Evolutionary conservation across 1,284 basidiomycete species (phyloP).

Genomic region (Lentinus polychrous): DNA sequence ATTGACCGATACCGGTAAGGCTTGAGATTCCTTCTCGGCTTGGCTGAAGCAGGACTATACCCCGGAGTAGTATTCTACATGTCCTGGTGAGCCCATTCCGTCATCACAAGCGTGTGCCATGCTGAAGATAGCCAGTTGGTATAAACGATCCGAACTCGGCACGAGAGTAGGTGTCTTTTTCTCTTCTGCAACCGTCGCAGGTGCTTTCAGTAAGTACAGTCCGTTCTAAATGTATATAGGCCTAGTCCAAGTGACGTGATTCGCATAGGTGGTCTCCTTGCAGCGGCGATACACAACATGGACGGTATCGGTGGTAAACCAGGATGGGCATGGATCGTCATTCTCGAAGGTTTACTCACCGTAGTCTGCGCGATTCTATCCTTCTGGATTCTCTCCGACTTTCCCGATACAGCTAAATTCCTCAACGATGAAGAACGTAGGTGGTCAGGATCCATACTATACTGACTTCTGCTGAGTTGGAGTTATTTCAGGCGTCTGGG

Average conservation of each 20-base stretch:
- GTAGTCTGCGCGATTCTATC: constrained; percentile 42
- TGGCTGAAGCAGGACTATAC: constrained; percentile 32
- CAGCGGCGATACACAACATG: constrained; percentile 65
- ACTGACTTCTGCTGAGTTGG: too few relatives aligned
- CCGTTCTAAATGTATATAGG: background rate
- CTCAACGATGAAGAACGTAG: constrained; percentile 41
- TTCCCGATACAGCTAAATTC: constrained; percentile 54
- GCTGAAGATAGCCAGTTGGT: constrained; percentile 20
- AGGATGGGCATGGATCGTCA: constrained; percentile 67
- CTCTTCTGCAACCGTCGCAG: constrained; percentile 61
- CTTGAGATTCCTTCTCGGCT: constrained; percentile 28
- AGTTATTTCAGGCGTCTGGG: constrained; percentile 30
- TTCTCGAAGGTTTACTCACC: constrained; percentile 70
- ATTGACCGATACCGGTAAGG: constrained; percentile 14
- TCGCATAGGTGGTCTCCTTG: constrained; percentile 48
- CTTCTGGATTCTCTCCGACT: constrained; percentile 53
- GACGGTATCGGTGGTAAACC: constrained; percentile 55
- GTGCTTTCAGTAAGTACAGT: constrained; percentile 57
- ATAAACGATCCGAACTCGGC: constrained; percentile 53
- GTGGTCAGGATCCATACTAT: constrained; percentile 8
- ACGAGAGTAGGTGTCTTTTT: constrained; percentile 58
- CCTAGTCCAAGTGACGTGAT: too few relatives aligned
- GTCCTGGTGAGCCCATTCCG: constrained; percentile 23
- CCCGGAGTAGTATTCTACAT: constrained; percentile 33
- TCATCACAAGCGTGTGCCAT: background rate